Evolutionary conservation across 139 green algal genomes (phyloP), one percentile per base, ranked within the genome.

Genomic region (Coelastrella sp.): DNA sequence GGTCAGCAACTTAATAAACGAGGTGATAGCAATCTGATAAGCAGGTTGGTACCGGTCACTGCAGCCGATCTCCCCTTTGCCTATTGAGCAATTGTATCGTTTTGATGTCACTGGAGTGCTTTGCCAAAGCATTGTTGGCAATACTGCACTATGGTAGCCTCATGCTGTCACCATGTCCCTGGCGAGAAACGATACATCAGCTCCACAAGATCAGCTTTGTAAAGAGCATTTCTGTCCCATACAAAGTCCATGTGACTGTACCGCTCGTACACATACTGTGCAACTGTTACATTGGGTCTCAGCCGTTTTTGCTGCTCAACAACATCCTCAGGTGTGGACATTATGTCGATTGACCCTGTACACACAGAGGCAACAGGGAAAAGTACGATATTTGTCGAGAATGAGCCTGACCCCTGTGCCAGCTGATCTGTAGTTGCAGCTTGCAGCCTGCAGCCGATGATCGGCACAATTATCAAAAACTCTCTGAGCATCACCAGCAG

Each of bases 161-260:
- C 8, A 68, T 20, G 7, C 4, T 20, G 4, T 91, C 20, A 91
- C 22, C 81, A 91, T 4, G 63, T 91, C 15, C 87, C 63, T 25
- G 87, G 87, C 10, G 72, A n/a, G 24, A 74, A 91, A 8, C 78
- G 25, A 22, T 56, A 82, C n/a, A 87, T 8, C 78, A 91, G 11
- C 8, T 91, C 78, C 10, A 86, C 78, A 61, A 91, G 19, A 49
- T 91, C 87, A 19, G 19, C 27, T 78, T 87, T 87, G 87, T 91
- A 70, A 17, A 58, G 10, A 4, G 87, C 87, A 49, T 86, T 91
- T 4, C 87, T n/a, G 35, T 85, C 87, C 76, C 76, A 91, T 0
- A 91, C 78, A 79, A 87, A 87, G 78, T 87, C 78, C 86, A 90
- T 86, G 68, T 80, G 84, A 61, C 49, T 81, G 58, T 85, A 85